A percentile compares a stretch with the other conserved stretches of the same genome.
Evolutionary conservation across 441 rosid genomes (phyloP).

Genomic region (Eruca vesicaria): DNA sequence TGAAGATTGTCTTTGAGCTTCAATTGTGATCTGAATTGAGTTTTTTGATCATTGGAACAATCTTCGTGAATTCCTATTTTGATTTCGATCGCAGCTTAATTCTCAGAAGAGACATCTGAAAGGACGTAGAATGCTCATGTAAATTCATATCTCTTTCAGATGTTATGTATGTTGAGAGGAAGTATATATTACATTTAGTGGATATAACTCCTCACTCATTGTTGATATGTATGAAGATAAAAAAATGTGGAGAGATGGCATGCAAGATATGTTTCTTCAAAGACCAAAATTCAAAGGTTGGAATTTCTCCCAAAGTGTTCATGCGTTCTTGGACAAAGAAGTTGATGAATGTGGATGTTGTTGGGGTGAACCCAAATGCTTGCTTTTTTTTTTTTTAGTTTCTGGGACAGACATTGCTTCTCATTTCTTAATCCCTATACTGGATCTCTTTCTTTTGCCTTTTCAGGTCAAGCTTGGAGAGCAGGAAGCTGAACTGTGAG

Average conservation of each 20-base stretch:
- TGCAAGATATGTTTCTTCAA: constrained; percentile 47
- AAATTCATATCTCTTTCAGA: not conserved
- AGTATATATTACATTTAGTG: not conserved
- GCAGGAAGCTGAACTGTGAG: no score
- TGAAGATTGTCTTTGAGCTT: no score
- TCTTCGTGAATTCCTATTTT: not conserved
- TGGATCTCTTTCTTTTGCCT: no score
- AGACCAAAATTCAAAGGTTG: constrained; percentile 55
- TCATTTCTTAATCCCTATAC: not conserved
- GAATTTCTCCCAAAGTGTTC: constrained; percentile 37
- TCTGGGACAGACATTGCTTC: not conserved
- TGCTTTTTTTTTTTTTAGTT: not conserved
- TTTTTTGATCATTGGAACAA: no score
- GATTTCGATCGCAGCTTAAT: no score
- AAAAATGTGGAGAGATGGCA: constrained; percentile 59
- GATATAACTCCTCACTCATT: no score
- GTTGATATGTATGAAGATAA: constrained; percentile 34
- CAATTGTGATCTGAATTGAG: no score
- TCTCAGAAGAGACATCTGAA: constrained; percentile 59
- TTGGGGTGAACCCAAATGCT: constrained; percentile 40
- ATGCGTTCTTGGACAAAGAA: constrained; percentile 10
- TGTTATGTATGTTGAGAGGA: not conserved
- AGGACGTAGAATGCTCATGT: constrained; percentile 35
- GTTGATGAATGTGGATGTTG: constrained; percentile 36
- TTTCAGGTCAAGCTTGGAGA: no score